Evolutionary conservation across 805 yeast genomes (phyloP), one percentile per base, ranked within the genome.

Genomic region (Candida ulmi): DNA sequence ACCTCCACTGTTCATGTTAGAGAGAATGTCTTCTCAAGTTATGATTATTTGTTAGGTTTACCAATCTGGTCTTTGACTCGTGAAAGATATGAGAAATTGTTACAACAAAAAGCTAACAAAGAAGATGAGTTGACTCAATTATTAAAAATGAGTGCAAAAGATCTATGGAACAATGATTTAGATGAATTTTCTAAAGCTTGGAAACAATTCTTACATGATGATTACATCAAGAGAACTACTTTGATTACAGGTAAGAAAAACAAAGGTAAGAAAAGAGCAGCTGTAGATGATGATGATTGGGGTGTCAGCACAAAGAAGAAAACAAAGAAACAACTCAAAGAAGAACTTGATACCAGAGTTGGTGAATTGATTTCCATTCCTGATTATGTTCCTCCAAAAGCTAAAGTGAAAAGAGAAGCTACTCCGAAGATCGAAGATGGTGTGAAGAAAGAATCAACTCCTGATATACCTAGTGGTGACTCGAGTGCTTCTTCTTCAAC

Each of bases 11-110:
- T 65, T n/a, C 69, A 68, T 35, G 60, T 63, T 13, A 68, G 60
- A 60, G 74, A 55, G 36, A 82, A 78, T 18, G 63, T 75, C 13
- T 71, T 72, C 37, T 76, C 88, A 9, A 70, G 81, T 7, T 91
- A 78, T 61, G 98, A 93, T 54, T 93, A 93, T 52, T 69, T 93
- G 46, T 69, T 93, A 38, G 95, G 93, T 39, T 85, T 93, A 96
- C 77, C 88, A 27, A 80, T 93, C 47, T 88, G 96, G 93, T 83
- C 96, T 29, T 75, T 93, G 56, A 91, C 99, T 1, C 73, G 72
- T 42, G 99, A 93, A 63, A 76, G 93, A 51, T 93, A 90, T 57
- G 90, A 87, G 53, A 80, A 76, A 49, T 67, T 93, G 48, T 66
- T 88, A 52, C 71, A 72, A 39, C 95, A 90, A 57, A 74, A 78